Evolutionary conservation across 108 stramenopile species (phyloP).

Genomic region (Nitzschia sp.): DNA sequence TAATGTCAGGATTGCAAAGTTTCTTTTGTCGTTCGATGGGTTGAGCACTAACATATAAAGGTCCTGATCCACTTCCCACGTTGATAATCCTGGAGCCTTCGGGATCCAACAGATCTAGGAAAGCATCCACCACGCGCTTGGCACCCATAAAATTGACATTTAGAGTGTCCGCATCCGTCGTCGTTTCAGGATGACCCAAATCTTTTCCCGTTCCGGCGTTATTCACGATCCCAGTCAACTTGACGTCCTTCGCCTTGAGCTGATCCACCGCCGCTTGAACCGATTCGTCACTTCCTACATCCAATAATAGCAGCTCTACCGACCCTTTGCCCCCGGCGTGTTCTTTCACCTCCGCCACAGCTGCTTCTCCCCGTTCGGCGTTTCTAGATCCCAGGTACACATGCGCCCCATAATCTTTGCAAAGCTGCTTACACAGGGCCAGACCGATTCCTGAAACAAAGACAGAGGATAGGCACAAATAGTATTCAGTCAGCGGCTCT

Average conservation of each 20-base stretch:
- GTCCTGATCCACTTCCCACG: constrained; percentile 58
- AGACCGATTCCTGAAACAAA: constrained; percentile 46
- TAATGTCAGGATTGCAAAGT: constrained; percentile 24
- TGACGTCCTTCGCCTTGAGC: constrained; percentile 29
- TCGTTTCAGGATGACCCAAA: constrained; percentile 15
- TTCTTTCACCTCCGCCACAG: constrained; percentile 51
- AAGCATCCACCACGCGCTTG: constrained; percentile 53
- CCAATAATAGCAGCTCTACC: constrained; percentile 59
- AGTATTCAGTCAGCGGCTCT: background rate
- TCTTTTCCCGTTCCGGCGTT: constrained; percentile 61
- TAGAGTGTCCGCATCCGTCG: constrained; percentile 36
- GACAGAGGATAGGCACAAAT: background rate
- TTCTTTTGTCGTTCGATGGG: constrained; percentile 21
- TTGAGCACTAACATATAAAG: constrained; percentile 28
- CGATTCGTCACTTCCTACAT: constrained; percentile 45
- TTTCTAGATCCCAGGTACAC: constrained; percentile 57
- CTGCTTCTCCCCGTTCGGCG: constrained; percentile 38
- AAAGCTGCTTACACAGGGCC: constrained; percentile 59
- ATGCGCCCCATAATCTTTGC: constrained; percentile 49
- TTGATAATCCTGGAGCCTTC: constrained; percentile 55
- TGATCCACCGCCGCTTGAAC: constrained; percentile 43
- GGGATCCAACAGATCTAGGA: constrained; percentile 42
- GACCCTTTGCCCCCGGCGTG: constrained; percentile 35
- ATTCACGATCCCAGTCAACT: constrained; percentile 59
- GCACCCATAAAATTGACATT: constrained; percentile 62